These are phyloP conservation scores for Pichia sp. DNA, from an alignment of 1,139 yeast genomes.

Conservation along the genomic window DNA sequence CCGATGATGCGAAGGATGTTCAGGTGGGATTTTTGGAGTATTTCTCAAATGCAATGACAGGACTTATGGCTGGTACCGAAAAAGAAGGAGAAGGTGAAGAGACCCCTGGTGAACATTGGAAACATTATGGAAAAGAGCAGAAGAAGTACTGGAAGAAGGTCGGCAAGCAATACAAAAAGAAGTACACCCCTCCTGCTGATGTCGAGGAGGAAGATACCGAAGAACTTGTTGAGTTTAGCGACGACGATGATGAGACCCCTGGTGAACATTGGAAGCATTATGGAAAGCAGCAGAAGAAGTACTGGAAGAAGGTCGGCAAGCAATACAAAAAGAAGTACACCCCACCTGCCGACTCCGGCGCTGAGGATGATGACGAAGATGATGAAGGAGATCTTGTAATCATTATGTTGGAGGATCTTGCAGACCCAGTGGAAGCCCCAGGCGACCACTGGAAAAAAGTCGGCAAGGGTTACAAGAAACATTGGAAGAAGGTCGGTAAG, in stretches of 20 bases:
- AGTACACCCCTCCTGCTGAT: slow-evolving; percentile 17
- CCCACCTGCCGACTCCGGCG: slow-evolving; percentile 10
- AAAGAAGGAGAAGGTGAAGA: slow-evolving; percentile 8
- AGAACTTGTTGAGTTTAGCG: slow-evolving; percentile 5
- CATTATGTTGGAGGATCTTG: no score
- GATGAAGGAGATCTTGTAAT: no score
- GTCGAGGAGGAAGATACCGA: slow-evolving; percentile 12
- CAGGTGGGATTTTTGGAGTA: slow-evolving; percentile 4
- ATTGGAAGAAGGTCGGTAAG: slow-evolving; percentile 24
- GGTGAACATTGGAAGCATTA: slow-evolving; percentile 15
- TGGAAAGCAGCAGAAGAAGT: slow-evolving; percentile 17
- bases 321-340: slow-evolving; percentile 22
- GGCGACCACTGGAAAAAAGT: slow-evolving; percentile 12
- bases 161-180: slow-evolving; percentile 21
- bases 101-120: slow-evolving; percentile 15
- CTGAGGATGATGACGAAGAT: slow-evolving; percentile 4
- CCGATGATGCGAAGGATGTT: background rate
- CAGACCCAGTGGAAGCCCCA: slow-evolving; percentile 10
- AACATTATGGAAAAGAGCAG: slow-evolving; percentile 16
- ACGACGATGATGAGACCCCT: slow-evolving; percentile 10
- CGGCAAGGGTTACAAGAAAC: slow-evolving; percentile 20
- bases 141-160: slow-evolving; percentile 17
- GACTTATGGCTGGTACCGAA: slow-evolving; percentile 12
- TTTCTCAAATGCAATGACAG: slow-evolving; percentile 2
- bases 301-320: slow-evolving; percentile 18